A percentile compares a stretch with the other conserved stretches of the same genome.
Evolutionary conservation across 1,284 basidiomycete genomes (phyloP).

Genomic region (Tremellales sp.): DNA sequence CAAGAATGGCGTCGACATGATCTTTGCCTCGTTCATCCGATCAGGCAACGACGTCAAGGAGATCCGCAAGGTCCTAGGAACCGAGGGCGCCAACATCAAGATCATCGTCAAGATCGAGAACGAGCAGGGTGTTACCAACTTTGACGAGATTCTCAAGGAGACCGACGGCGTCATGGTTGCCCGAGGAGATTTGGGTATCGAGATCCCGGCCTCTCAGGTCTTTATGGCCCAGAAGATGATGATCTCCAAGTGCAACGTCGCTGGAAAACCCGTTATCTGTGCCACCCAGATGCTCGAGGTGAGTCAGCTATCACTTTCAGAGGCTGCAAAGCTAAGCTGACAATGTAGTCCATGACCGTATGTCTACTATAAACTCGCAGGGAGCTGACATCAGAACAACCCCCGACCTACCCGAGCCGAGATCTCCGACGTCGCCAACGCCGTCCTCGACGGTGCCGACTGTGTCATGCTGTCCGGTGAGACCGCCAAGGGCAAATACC

Average conservation of each 20-base stretch:
- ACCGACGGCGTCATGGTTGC: conserved; percentile 98
- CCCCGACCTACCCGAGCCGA: conserved; percentile 94
- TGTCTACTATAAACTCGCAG: conserved; percentile 25
- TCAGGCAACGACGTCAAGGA: conserved; percentile 85
- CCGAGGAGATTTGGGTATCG: conserved; percentile 95
- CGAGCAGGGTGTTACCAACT: conserved; percentile 94
- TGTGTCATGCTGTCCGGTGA: conserved; percentile 99
- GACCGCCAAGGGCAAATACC: conserved; percentile 93
- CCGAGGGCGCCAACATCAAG: conserved; percentile 89
- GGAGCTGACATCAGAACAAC: conserved; percentile 64
- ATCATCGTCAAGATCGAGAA: conserved; percentile 99
- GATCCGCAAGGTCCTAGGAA: conserved; percentile 83
- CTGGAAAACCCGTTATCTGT: conserved; percentile 95
- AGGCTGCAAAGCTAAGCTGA: conserved; percentile 8
- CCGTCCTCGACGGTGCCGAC: conserved; percentile 92
- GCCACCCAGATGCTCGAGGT: conserved; percentile 99
- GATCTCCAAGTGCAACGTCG: conserved; percentile 97
- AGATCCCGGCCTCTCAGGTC: conserved; percentile 95
- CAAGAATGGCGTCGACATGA: conserved; percentile 96
- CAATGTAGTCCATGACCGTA: conserved; percentile 82
- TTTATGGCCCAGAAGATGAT: conserved; percentile 99
- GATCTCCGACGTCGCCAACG: conserved; percentile 96
- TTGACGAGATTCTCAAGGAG: conserved; percentile 91
- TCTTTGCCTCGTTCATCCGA: conserved; percentile 97
- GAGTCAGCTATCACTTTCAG: conserved; percentile 29